phyloP scores from a whole-genome alignment of 169 alveolate species.

The Hepatocystis sp. region DNA sequence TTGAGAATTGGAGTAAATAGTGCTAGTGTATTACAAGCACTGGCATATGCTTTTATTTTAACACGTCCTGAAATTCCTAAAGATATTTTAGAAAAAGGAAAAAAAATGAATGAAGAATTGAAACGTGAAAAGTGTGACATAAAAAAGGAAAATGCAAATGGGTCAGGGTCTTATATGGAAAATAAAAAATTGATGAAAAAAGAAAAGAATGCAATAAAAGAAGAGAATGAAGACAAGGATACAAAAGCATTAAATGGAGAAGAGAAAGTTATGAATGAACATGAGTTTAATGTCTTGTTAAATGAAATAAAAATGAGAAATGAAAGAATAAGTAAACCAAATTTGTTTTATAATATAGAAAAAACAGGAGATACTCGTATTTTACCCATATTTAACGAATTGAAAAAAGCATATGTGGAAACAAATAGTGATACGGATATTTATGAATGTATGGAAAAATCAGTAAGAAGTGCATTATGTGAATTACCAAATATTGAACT shows the following conservation, averaged over 20 bases:
- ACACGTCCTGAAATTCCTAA: constrained; percentile 81
- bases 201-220: constrained; percentile 13
- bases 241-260: constrained; percentile 9
- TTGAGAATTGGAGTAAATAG: constrained; percentile 97
- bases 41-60: constrained; percentile 87
- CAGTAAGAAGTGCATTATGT: constrained; percentile 92
- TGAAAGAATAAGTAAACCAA: constrained; percentile 63
- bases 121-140: constrained; percentile 1
- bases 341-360: constrained; percentile 59
- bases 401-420: constrained; percentile 63
- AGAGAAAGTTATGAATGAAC: not conserved
- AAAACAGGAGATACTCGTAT: constrained; percentile 70
- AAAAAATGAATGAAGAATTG: constrained; percentile 30
- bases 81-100: constrained; percentile 33
- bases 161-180: constrained; percentile 13
- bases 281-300: constrained; percentile 13
- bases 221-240: constrained; percentile 48
- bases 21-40: constrained; percentile 94
- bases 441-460: constrained; percentile 88
- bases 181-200: constrained; percentile 52
- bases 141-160: not conserved
- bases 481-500: constrained; percentile 94
- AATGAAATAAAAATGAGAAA: constrained; percentile 26
- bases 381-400: constrained; percentile 54
- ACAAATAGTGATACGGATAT: constrained; percentile 63